Conservation (phyloP, 108 stramenopile species). For the Cylindrotheca closterium region DNA sequence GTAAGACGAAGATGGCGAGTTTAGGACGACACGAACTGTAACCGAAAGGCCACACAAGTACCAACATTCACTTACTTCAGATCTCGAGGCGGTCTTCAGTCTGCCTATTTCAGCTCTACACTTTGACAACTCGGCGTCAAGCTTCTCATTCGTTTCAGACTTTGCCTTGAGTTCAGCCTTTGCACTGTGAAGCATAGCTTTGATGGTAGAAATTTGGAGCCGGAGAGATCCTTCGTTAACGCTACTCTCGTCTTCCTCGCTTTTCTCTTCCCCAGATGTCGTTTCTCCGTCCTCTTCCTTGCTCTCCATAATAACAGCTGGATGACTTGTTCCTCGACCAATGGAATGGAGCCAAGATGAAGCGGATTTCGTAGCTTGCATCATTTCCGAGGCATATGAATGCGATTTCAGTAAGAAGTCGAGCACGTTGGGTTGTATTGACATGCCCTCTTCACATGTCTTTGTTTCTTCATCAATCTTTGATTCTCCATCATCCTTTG, state of each 20-base stretch:
- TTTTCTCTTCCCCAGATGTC: not conserved
- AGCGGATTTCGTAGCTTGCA: conserved; percentile 55
- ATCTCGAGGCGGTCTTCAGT: conserved; percentile 41
- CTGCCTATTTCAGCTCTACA: conserved; percentile 82
- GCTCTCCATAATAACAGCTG: not conserved
- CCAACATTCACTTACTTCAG: conserved; percentile 27
- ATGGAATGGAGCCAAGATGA: conserved; percentile 68
- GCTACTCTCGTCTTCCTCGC: conserved; percentile 1
- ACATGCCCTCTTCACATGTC: not conserved
- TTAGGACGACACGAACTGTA: conserved; percentile 1
- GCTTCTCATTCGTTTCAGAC: conserved; percentile 32
- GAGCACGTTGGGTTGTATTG: conserved; percentile 14
- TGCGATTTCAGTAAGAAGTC: conserved; percentile 51
- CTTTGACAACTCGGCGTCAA: conserved; percentile 66
- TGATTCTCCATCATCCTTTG: conserved; percentile 10
- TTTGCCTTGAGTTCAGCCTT: conserved; percentile 35
- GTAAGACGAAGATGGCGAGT: too few species aligned
- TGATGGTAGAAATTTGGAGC: conserved; percentile 39
- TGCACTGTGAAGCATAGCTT: conserved; percentile 42
- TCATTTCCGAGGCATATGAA: conserved; percentile 67
- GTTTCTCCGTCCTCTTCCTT: not conserved
- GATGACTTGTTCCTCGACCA: conserved; percentile 14
- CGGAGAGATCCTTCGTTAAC: conserved; percentile 3
- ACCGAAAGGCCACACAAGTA: not conserved
- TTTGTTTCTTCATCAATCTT: conserved; percentile 10